A percentile compares a stretch with the other conserved stretches of the same genome.
These are phyloP conservation scores for Pseudozyma sp. DNA, from an alignment of 1,284 basidiomycete species.

Conservation along the genomic window DNA sequence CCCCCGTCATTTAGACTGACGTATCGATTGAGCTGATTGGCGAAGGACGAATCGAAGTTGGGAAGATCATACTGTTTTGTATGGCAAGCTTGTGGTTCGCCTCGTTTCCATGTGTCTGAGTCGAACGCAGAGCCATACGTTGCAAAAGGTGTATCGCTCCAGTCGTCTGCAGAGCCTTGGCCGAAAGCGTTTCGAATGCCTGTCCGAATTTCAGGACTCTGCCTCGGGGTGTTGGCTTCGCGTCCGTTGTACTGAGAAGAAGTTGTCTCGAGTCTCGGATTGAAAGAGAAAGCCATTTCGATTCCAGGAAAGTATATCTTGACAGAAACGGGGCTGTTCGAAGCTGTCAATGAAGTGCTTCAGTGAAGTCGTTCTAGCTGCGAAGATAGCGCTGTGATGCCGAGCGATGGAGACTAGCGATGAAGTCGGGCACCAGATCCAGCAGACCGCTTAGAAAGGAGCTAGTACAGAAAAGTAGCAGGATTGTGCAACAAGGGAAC, in stretches of 20 bases:
- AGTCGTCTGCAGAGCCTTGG: constrained; percentile 8
- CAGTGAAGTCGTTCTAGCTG: too few relatives aligned
- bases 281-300: constrained; percentile 14
- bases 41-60: constrained; percentile 6
- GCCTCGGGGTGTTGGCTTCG: constrained; percentile 1
- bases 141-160: constrained; percentile 3
- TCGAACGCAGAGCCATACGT: constrained; percentile 6
- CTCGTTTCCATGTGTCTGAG: constrained; percentile 14
- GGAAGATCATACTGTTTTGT: background rate
- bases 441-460: too few relatives aligned
- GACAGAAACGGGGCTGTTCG: too few relatives aligned
- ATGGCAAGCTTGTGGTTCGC: constrained; percentile 3
- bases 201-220: background rate
- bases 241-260: background rate
- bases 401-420: too few relatives aligned
- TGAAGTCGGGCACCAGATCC: too few relatives aligned
- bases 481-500: too few relatives aligned
- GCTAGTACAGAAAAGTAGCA: too few relatives aligned
- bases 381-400: too few relatives aligned
- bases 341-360: too few relatives aligned
- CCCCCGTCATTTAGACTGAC: background rate
- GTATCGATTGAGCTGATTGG: constrained; percentile 8
- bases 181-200: constrained; percentile 3
- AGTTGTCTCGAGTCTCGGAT: background rate
- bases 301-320: too few relatives aligned